Evolutionary conservation across 2,329 filamentous ascomycete species (phyloP).

Genomic region (Metarhizium humberi): DNA sequence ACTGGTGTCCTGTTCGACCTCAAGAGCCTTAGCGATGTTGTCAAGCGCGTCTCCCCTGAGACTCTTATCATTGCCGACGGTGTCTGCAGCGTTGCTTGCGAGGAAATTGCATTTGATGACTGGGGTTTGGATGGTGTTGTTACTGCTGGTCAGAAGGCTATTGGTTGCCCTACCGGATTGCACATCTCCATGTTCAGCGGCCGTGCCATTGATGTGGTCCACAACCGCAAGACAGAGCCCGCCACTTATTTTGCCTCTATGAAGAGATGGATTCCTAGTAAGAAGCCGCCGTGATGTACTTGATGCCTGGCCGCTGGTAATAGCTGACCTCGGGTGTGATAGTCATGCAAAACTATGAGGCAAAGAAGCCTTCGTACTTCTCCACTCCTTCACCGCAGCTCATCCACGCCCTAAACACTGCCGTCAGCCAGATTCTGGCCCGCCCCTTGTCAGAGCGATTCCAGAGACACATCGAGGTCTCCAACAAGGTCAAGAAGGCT

Average conservation of each 20-base stretch:
- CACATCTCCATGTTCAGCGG: constrained; percentile 92
- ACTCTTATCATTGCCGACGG: constrained; percentile 91
- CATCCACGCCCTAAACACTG: constrained; percentile 83
- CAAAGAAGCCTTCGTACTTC: constrained; percentile 95
- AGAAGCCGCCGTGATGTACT: constrained; percentile 16
- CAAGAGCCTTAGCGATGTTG: constrained; percentile 70
- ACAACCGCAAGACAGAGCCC: constrained; percentile 71
- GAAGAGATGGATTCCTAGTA: constrained; percentile 93
- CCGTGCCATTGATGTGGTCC: constrained; percentile 71
- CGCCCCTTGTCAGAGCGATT: constrained; percentile 75
- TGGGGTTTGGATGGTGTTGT: constrained; percentile 91
- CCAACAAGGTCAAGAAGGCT: constrained; percentile 78
- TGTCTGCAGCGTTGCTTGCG: constrained; percentile 91
- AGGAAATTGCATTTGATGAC: constrained; percentile 92
- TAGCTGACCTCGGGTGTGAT: constrained; percentile 1
- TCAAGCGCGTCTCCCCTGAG: constrained; percentile 79
- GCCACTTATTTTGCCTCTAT: constrained; percentile 91
- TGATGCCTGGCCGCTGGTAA: background rate
- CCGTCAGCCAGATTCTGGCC: constrained; percentile 77
- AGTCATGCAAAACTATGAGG: constrained; percentile 99
- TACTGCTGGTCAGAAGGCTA: constrained; percentile 93
- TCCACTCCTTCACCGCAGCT: constrained; percentile 93
- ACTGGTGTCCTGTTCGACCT: constrained; percentile 93
- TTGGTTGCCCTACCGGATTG: constrained; percentile 87
- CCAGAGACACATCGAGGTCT: constrained; percentile 67